These are phyloP conservation scores for Hypoxylon sp. DNA, from an alignment of 2,329 filamentous ascomycete genomes.

Conservation along the genomic window DNA sequence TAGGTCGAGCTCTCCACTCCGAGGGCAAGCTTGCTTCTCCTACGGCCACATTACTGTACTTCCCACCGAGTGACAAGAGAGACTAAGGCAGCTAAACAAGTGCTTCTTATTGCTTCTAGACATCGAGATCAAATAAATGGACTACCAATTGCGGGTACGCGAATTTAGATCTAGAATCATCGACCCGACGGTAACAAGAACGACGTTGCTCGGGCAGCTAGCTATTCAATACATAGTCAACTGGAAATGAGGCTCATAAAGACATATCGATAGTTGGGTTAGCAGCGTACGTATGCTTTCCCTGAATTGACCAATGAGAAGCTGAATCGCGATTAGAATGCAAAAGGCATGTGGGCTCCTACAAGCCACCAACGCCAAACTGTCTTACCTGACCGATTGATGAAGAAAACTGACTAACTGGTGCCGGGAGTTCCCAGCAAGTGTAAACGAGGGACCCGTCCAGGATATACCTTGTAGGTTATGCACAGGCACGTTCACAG, in stretches of 20 bases:
- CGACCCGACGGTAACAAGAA: neutral
- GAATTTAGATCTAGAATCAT: neutral
- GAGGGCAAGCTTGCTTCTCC: slow-evolving; percentile 21
- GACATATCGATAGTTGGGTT: slow-evolving; percentile 18
- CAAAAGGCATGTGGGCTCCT: slow-evolving; percentile 4
- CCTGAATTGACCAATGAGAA: slow-evolving; percentile 32
- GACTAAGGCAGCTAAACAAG: slow-evolving; percentile 2
- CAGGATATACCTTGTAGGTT: slow-evolving; percentile 30
- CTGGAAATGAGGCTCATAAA: slow-evolving; percentile 27
- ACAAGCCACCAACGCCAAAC: slow-evolving; percentile 19
- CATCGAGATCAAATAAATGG: neutral
- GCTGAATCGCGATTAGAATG: neutral
- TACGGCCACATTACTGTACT: neutral
- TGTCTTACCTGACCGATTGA: slow-evolving; percentile 26
- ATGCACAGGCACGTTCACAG: slow-evolving; percentile 20
- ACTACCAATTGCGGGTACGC: neutral
- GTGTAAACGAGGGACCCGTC: slow-evolving; percentile 14
- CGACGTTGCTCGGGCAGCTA: neutral
- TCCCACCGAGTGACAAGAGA: neutral
- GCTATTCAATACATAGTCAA: too few relatives aligned
- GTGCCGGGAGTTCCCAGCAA: slow-evolving; percentile 18
- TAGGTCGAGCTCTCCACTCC: slow-evolving; percentile 22
- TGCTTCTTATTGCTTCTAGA: neutral
- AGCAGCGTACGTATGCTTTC: slow-evolving; percentile 27
- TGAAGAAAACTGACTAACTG: slow-evolving; percentile 15